phyloP scores from a whole-genome alignment of 345 rosid species.

The Hibiscus mutabilis region DNA sequence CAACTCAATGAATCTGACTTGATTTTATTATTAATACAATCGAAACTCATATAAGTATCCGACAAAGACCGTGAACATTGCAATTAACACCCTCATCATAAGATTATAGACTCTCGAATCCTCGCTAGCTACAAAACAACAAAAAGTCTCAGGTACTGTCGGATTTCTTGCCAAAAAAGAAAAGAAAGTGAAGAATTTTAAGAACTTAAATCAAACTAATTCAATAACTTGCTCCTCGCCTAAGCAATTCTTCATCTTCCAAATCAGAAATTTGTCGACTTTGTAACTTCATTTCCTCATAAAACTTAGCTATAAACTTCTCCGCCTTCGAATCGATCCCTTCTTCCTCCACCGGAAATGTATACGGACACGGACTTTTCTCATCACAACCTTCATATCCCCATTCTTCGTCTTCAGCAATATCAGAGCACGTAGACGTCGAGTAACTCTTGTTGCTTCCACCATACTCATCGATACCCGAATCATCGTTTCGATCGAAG shows the following conservation, averaged over 20 bases:
- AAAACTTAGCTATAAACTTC: conserved; percentile 73
- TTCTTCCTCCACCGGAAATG: conserved; percentile 31
- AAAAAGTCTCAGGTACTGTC: neutral
- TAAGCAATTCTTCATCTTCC: conserved; percentile 32
- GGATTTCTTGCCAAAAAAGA: neutral
- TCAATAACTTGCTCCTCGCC: neutral
- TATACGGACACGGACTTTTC: neutral
- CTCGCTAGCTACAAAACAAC: neutral
- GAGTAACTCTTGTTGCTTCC: conserved; percentile 19
- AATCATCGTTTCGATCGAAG: conserved; percentile 43
- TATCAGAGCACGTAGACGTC: too few relatives aligned
- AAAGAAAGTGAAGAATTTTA: neutral
- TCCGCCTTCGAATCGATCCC: conserved; percentile 78
- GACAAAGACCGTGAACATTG: too few relatives aligned
- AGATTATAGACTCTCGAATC: neutral
- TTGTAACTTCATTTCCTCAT: conserved; percentile 68
- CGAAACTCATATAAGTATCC: too few relatives aligned
- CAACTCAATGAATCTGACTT: too few relatives aligned
- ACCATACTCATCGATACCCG: conserved; percentile 22
- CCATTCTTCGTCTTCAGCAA: too few relatives aligned
- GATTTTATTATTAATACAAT: too few relatives aligned
- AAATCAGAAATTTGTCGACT: conserved; percentile 52
- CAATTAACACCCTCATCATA: neutral
- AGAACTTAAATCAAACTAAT: too few relatives aligned
- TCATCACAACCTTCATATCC: too few relatives aligned